Conservation (phyloP, 169 alveolate genomes). For the Plasmodium yoelii region DNA sequence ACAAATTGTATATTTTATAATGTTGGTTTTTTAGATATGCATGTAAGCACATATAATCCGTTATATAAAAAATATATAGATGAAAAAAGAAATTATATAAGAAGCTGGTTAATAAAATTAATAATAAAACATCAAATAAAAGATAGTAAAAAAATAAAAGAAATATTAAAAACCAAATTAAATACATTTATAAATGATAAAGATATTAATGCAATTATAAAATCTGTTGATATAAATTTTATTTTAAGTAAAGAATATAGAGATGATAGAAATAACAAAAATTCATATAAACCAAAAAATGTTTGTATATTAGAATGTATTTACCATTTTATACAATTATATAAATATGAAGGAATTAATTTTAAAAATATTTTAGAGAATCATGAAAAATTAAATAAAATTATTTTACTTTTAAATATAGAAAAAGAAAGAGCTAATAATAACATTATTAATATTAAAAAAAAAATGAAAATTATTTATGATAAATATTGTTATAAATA, state of each 20-base stretch:
- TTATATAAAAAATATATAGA: conserved; percentile 29
- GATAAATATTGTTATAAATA: conserved; percentile 47
- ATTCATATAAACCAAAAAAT: conserved; percentile 31
- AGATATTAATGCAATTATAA: conserved; percentile 63
- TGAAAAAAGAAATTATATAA: conserved; percentile 61
- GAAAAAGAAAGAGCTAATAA: conserved; percentile 50
- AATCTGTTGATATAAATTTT: conserved; percentile 30
- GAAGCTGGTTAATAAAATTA: conserved; percentile 67
- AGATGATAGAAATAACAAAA: conserved; percentile 34
- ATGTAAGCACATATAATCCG: conserved; percentile 32
- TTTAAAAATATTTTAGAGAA: conserved; percentile 16
- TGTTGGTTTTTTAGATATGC: conserved; percentile 65
- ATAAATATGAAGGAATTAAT: conserved; percentile 67
- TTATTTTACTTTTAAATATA: conserved; percentile 23
- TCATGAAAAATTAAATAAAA: conserved; percentile 10
- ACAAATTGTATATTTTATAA: conserved; percentile 55
- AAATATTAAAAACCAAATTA: conserved; percentile 37
- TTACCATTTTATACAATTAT: conserved; percentile 60
- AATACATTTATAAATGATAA: conserved; percentile 43
- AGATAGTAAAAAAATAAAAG: conserved; percentile 59
- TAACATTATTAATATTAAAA: conserved; percentile 20
- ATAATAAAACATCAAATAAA: conserved; percentile 51
- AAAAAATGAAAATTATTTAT: conserved; percentile 34
- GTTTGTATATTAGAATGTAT: conserved; percentile 58
- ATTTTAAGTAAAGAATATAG: conserved; percentile 33